These are phyloP conservation scores for Apiospora koreana DNA, from an alignment of 2,329 filamentous ascomycete species.

Conservation along the genomic window DNA sequence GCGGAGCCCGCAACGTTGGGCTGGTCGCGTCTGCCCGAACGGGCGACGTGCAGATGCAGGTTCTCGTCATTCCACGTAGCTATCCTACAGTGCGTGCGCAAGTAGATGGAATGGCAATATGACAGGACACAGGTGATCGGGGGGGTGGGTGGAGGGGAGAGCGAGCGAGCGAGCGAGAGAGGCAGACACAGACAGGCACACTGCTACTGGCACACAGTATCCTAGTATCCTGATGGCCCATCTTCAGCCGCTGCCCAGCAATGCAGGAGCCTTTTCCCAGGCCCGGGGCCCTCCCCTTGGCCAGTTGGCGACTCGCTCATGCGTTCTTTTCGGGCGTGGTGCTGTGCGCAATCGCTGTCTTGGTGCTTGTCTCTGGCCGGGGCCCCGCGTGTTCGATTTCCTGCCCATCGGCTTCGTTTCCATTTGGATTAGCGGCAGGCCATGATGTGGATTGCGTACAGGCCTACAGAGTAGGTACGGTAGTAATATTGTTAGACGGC, in stretches of 20 bases:
- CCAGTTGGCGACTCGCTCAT: not conserved
- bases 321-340: not conserved
- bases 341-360: not conserved
- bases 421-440: not conserved
- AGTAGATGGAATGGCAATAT: not conserved
- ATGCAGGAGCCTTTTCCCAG: no score
- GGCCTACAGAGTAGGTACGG: no score
- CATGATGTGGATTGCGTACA: not conserved
- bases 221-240: no score
- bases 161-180: no score
- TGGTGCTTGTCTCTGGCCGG: not conserved
- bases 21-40: conserved; percentile 14
- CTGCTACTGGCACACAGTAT: no score
- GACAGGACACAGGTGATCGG: conserved; percentile 5
- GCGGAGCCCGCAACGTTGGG: not conserved
- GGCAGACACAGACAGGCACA: no score
- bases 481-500: not conserved
- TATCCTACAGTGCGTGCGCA: conserved; percentile 13
- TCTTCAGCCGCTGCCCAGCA: not conserved
- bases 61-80: conserved; percentile 17
- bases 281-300: not conserved
- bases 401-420: not conserved
- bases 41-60: conserved; percentile 16
- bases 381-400: conserved; percentile 7
- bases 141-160: not conserved